These are phyloP conservation scores for Rhamnella rubrinervis DNA, from an alignment of 331 rosid genomes.

Conservation along the genomic window DNA sequence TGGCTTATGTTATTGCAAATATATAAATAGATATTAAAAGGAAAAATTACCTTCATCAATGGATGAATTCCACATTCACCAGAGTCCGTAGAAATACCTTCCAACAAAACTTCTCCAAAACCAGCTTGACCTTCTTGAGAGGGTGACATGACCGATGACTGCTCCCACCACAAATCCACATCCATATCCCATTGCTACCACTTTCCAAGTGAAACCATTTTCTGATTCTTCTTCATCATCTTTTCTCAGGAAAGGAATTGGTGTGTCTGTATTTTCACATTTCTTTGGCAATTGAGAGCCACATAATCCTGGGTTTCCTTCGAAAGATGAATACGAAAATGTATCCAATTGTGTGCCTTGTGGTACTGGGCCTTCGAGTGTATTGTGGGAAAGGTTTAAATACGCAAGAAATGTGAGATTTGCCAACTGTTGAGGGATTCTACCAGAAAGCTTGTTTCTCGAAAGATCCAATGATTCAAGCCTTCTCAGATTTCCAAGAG, in stretches of 20 bases:
- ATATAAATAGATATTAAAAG: too few species aligned
- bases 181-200: constrained; percentile 1
- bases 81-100: too few species aligned
- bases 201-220: not conserved
- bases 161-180: constrained; percentile 6
- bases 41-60: too few species aligned
- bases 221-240: not conserved
- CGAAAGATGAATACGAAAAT: not conserved
- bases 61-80: too few species aligned
- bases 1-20: too few species aligned
- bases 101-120: not conserved
- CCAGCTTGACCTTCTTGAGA: not conserved
- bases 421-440: constrained; percentile 1
- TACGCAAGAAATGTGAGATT: constrained; percentile 10
- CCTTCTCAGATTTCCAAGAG: not conserved
- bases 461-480: constrained; percentile 31
- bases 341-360: constrained; percentile 1
- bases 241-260: not conserved
- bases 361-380: constrained; percentile 6
- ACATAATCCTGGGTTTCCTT: constrained; percentile 23
- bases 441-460: constrained; percentile 1
- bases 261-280: not conserved
- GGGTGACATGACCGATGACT: not conserved
- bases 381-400: constrained; percentile 15
- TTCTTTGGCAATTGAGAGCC: constrained; percentile 21